Conservation (phyloP, 176 grass and related monocot species). For the Dactylis glomerata region DNA sequence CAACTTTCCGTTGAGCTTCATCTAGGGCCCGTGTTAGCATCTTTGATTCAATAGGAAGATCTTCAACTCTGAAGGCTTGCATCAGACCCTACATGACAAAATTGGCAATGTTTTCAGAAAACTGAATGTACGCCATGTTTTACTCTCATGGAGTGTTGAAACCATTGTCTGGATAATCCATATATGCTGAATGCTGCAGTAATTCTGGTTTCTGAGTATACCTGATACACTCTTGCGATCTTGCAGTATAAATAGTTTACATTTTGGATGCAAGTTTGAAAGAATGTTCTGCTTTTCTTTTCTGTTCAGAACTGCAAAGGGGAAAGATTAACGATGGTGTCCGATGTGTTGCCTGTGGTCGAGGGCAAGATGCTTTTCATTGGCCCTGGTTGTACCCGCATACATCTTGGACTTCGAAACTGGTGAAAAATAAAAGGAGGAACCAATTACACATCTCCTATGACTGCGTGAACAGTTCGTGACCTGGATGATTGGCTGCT, state of each 20-base stretch:
- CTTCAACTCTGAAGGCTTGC: slow-evolving; percentile 94
- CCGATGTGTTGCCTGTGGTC: too few relatives aligned
- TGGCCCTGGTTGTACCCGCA: too few relatives aligned
- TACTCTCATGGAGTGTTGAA: background rate
- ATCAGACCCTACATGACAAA: slow-evolving; percentile 63
- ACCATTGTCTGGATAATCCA: background rate
- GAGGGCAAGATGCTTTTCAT: too few relatives aligned
- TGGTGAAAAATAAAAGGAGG: too few relatives aligned
- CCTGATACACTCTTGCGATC: background rate
- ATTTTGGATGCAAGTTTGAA: background rate
- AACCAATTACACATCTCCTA: too few relatives aligned
- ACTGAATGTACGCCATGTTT: slow-evolving; percentile 9
- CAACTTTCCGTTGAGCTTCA: slow-evolving; percentile 97
- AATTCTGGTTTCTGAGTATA: background rate
- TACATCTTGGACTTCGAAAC: too few relatives aligned
- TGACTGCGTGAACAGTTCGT: too few relatives aligned
- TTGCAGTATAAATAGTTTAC: background rate
- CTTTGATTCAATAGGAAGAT: slow-evolving; percentile 97
- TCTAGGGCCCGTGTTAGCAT: slow-evolving; percentile 98
- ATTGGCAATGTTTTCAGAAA: slow-evolving; percentile 22
- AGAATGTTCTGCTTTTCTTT: background rate
- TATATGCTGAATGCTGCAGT: background rate
- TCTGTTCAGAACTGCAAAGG: background rate
- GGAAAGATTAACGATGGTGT: too few relatives aligned
- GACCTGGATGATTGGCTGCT: too few relatives aligned